Evolutionary conservation across 192 early-diverging fungal genomes (phyloP), one percentile per base, ranked within the genome.

Genomic region (Coemansia sp.): DNA sequence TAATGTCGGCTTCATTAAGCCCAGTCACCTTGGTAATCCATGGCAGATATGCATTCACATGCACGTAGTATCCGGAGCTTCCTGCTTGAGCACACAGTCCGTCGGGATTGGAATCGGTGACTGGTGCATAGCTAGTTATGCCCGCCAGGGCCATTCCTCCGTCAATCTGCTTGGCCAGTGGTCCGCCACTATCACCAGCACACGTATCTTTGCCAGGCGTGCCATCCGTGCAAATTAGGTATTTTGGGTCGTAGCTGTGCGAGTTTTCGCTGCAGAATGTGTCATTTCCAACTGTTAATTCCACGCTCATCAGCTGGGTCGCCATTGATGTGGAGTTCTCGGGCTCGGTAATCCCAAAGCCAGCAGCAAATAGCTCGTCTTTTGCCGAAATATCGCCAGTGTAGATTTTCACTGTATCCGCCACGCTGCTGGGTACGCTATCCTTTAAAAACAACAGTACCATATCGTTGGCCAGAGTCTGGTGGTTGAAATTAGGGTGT

Each of bases 151-250:
- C 67, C 29, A 40, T 41, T 1, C 11, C 19, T 4, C 23, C 22
- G 12, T 20, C 43, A 21, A 42, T 26, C 0, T 54, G 21, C 3
- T 64, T 63, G 5, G 53, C 22, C 19, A 79, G 45, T 0, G 78
- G 78, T 17, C 78, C 71, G 4, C 71, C 78, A 5, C 71, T 75
- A 31, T 79, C 71, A 1, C 78, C 78, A 8, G 31, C 20, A 42
- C 78, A 79, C 2, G 78, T 75, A 53, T 75, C 72, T 21, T 64
- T 63, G 1, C 67, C 78, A 1, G 55, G 22, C 2, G 60, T 54
- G 0, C 61, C 60, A 15, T 74, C 67, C 3, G 71, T 79, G 38
- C 78, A 79, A 32, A 75, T 26, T 12, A 55, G 53, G 11, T 46
- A 41, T 2, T 50, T 34, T 10, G 38, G 46, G 19, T 64, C 35